phyloP scores from a whole-genome alignment of 1,284 basidiomycete genomes.

The Phellopilus nigrolimitatus region DNA sequence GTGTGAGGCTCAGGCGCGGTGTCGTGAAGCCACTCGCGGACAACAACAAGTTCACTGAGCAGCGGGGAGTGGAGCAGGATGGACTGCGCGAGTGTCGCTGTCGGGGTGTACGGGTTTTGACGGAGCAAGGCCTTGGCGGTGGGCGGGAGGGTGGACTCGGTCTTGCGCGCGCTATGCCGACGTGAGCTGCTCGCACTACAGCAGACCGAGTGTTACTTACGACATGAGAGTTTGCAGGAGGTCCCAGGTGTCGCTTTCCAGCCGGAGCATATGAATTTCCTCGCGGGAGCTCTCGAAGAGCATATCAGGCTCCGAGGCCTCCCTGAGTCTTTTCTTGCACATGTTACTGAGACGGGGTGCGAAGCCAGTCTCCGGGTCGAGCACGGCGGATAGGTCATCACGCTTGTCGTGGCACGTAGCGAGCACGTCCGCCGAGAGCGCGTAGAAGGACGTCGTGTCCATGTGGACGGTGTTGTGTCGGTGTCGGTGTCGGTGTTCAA shows the following conservation, averaged over 20 bases:
- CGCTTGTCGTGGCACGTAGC: slow-evolving; percentile 50
- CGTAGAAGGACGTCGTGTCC: slow-evolving; percentile 37
- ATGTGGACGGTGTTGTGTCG: no score
- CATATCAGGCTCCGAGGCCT: not conserved
- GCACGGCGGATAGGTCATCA: slow-evolving; percentile 54
- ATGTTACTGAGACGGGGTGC: slow-evolving; percentile 61
- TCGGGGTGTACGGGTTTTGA: slow-evolving; percentile 75
- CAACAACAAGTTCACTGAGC: slow-evolving; percentile 66
- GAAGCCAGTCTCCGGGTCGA: slow-evolving; percentile 63
- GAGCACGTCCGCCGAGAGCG: slow-evolving; percentile 61
- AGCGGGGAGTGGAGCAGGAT: slow-evolving; percentile 58
- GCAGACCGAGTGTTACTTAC: slow-evolving; percentile 34
- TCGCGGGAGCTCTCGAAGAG: slow-evolving; percentile 30
- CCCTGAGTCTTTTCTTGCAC: slow-evolving; percentile 42
- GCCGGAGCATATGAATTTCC: slow-evolving; percentile 55
- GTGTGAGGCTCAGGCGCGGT: slow-evolving; percentile 53
- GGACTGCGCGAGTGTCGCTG: slow-evolving; percentile 64
- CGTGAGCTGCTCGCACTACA: not conserved
- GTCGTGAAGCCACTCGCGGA: slow-evolving; percentile 80
- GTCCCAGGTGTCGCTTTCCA: slow-evolving; percentile 81
- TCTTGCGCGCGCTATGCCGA: slow-evolving; percentile 55
- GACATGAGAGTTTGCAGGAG: slow-evolving; percentile 72
- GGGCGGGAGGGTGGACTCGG: slow-evolving; percentile 40
- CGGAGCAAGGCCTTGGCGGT: slow-evolving; percentile 49
- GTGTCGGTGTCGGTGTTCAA: no score